These are phyloP conservation scores for Morella rubra DNA, from an alignment of 306 rosid species.

Conservation along the genomic window DNA sequence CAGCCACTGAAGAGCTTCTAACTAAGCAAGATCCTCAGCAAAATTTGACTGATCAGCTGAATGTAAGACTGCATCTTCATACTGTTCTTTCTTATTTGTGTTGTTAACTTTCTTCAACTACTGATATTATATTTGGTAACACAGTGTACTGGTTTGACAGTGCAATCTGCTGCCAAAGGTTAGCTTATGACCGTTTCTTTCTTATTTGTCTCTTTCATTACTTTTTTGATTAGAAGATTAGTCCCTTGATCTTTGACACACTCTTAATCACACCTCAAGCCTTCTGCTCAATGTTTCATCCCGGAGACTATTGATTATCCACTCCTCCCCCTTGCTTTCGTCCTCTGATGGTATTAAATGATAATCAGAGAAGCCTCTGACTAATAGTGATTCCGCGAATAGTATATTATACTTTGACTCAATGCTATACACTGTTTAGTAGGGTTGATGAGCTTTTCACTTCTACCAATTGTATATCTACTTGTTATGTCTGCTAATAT, in stretches of 20 bases:
- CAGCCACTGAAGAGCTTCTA: constrained; percentile 25
- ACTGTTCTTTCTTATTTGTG: constrained; percentile 20
- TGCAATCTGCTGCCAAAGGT: constrained; percentile 59
- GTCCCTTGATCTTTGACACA: background rate
- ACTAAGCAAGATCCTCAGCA: constrained; percentile 24
- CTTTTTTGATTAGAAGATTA: background rate
- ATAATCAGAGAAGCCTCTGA: background rate
- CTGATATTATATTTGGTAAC: constrained; percentile 21
- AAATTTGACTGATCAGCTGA: constrained; percentile 40
- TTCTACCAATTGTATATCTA: background rate
- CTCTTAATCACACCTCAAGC: background rate
- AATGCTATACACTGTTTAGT: background rate
- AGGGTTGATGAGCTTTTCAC: background rate
- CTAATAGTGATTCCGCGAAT: background rate
- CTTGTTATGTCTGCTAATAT: constrained; percentile 1
- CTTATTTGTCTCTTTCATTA: background rate
- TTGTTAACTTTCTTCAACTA: constrained; percentile 20
- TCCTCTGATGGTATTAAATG: background rate
- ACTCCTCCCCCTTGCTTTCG: background rate
- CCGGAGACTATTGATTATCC: background rate
- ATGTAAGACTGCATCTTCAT: constrained; percentile 51
- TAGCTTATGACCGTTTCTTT: constrained; percentile 30
- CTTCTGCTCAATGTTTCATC: no score
- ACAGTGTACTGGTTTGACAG: constrained; percentile 53
- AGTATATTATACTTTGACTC: background rate